Evolutionary conservation across 2,329 filamentous ascomycete genomes (phyloP).

Genomic region (Exophiala bonariae): DNA sequence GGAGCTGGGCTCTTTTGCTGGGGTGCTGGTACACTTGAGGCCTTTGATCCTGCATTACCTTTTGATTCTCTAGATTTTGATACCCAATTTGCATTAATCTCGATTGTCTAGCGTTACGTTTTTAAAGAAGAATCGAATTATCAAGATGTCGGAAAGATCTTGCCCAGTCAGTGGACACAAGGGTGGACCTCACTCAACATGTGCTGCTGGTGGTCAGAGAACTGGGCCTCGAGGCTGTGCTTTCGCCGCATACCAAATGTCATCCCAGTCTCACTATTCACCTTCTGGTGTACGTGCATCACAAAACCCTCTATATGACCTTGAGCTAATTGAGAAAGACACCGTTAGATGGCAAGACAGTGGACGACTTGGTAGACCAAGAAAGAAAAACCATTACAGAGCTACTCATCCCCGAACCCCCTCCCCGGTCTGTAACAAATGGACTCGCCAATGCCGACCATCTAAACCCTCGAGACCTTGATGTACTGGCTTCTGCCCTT

Average conservation of each 20-base stretch:
- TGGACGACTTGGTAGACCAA: slow-evolving; percentile 12
- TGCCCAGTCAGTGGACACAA: slow-evolving; percentile 16
- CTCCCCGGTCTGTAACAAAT: slow-evolving; percentile 10
- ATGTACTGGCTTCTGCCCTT: slow-evolving; percentile 14
- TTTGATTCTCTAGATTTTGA: neutral
- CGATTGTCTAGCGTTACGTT: neutral
- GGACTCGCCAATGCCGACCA: slow-evolving; percentile 17
- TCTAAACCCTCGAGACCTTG: slow-evolving; percentile 15
- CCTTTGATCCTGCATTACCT: neutral
- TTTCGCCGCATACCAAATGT: slow-evolving; percentile 17
- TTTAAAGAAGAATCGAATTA: neutral
- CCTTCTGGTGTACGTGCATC: slow-evolving; percentile 11
- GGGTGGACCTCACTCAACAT: slow-evolving; percentile 7
- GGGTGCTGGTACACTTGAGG: neutral
- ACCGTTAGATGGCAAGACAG: slow-evolving; percentile 8
- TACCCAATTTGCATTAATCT: neutral
- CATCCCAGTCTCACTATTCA: slow-evolving; percentile 12
- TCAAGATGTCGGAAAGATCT: slow-evolving; percentile 14
- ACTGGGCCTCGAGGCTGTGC: slow-evolving; percentile 16
- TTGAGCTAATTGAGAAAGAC: slow-evolving; percentile 1
- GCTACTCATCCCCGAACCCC: slow-evolving; percentile 12
- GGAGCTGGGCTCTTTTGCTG: neutral
- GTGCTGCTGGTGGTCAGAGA: slow-evolving; percentile 12
- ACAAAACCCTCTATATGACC: neutral
- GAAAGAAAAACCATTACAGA: slow-evolving; percentile 17